These are phyloP conservation scores for Flaveria floridana DNA, from an alignment of 140 eudicot species.

Conservation along the genomic window DNA sequence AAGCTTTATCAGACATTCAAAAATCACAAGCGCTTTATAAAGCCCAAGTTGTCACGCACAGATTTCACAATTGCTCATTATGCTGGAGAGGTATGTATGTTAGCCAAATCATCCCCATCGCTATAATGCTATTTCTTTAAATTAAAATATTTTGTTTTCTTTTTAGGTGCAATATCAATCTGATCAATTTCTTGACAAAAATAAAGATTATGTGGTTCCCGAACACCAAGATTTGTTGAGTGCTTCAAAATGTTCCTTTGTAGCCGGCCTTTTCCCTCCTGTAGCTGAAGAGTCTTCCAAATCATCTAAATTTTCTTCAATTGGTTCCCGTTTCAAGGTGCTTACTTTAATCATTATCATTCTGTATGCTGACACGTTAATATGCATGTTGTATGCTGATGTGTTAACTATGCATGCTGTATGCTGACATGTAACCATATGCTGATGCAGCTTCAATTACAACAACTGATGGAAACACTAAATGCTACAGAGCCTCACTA, in stretches of 20 bases:
- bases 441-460: conserved; percentile 78
- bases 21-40: conserved; percentile 75
- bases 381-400: conserved; percentile 17
- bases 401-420: conserved; percentile 17
- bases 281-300: conserved; percentile 74
- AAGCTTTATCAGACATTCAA: conserved; percentile 93
- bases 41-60: conserved; percentile 93
- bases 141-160: conserved; percentile 10
- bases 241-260: conserved; percentile 89
- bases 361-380: conserved; percentile 9
- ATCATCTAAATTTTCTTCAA: conserved; percentile 94
- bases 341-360: conserved; percentile 16
- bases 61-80: conserved; percentile 91
- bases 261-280: conserved; percentile 87
- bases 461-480: conserved; percentile 88
- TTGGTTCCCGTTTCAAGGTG: conserved; percentile 97
- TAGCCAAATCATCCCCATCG: background rate
- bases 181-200: conserved; percentile 95
- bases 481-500: conserved; percentile 97
- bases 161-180: conserved; percentile 86
- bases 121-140: background rate
- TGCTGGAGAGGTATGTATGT: conserved; percentile 85
- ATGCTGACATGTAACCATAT: conserved; percentile 16
- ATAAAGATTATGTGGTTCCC: conserved; percentile 94
- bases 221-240: conserved; percentile 92